These are phyloP conservation scores for Brasenia schreberi DNA, from an alignment of 164 flowering plant genomes.

Conservation along the genomic window DNA sequence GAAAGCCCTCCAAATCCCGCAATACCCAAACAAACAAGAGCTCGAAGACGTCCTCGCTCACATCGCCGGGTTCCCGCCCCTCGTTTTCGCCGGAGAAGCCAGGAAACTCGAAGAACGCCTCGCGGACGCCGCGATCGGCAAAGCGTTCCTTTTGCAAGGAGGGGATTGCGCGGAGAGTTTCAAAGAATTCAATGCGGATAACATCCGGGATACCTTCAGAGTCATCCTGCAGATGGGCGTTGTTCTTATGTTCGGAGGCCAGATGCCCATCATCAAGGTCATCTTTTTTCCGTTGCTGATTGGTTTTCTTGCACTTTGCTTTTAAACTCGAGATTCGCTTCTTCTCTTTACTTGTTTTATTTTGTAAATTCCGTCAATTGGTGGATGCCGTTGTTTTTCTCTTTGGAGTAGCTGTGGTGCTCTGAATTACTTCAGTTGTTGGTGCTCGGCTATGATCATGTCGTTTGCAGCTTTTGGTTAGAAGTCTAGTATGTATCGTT, in stretches of 20 bases:
- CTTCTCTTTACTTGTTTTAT: background rate
- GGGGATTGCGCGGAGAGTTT: conserved; percentile 49
- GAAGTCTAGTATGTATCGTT: too few species aligned
- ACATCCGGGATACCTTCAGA: conserved; percentile 38
- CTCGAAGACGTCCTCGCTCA: conserved; percentile 18
- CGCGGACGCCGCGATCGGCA: conserved; percentile 33
- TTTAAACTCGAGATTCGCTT: background rate
- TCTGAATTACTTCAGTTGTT: too few species aligned
- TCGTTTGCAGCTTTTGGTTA: too few species aligned
- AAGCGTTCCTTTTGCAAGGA: conserved; percentile 39
- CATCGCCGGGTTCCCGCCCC: conserved; percentile 25
- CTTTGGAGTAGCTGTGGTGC: too few species aligned
- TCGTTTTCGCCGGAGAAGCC: conserved; percentile 44
- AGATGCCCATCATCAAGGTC: conserved; percentile 39
- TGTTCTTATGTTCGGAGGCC: conserved; percentile 33
- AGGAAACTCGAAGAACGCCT: conserved; percentile 33
- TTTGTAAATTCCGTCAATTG: too few species aligned
- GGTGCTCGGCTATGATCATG: too few species aligned
- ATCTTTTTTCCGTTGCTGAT: background rate
- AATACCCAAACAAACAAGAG: conserved; percentile 17
- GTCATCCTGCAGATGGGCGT: conserved; percentile 40
- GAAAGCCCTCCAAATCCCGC: conserved; percentile 17
- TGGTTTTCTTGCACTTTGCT: background rate
- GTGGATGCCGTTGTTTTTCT: too few species aligned
- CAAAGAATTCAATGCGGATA: conserved; percentile 32